phyloP scores from a whole-genome alignment of 139 green algal species.

The Gonium pectorale region DNA sequence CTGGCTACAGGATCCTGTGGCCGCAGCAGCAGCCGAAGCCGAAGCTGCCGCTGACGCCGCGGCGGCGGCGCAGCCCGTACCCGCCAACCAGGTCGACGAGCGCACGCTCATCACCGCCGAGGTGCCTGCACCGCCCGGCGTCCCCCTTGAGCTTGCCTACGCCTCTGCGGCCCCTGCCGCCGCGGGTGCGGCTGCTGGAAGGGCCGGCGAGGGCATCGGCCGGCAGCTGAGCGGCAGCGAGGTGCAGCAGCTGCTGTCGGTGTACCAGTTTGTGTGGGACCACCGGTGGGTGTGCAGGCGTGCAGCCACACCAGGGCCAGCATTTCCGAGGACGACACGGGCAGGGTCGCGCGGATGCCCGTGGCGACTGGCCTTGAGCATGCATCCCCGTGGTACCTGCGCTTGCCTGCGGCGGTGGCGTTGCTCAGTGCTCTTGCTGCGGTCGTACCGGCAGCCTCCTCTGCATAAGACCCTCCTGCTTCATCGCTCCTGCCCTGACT shows the following conservation, averaged over 20 bases:
- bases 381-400: too few species aligned
- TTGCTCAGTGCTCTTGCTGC: too few species aligned
- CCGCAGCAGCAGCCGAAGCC: not conserved
- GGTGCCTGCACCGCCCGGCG: not conserved
- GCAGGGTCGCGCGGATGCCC: too few species aligned
- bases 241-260: conserved; percentile 48
- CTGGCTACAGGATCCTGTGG: too few species aligned
- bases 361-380: too few species aligned
- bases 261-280: conserved; percentile 66
- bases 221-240: not conserved
- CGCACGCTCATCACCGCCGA: not conserved
- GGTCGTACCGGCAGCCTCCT: too few species aligned
- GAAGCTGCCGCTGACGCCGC: not conserved
- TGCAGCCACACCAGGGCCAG: too few species aligned
- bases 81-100: conserved; percentile 8
- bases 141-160: conserved; percentile 55
- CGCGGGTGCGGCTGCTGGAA: not conserved
- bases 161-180: not conserved
- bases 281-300: conserved; percentile 32
- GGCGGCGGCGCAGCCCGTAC: not conserved
- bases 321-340: too few species aligned
- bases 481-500: too few species aligned
- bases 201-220: not conserved
- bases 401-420: too few species aligned
- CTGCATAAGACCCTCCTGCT: too few species aligned